Evolutionary conservation across 2,329 filamentous ascomycete genomes (phyloP), one percentile per base, ranked within the genome.

Genomic region (Epichloe scottii): DNA sequence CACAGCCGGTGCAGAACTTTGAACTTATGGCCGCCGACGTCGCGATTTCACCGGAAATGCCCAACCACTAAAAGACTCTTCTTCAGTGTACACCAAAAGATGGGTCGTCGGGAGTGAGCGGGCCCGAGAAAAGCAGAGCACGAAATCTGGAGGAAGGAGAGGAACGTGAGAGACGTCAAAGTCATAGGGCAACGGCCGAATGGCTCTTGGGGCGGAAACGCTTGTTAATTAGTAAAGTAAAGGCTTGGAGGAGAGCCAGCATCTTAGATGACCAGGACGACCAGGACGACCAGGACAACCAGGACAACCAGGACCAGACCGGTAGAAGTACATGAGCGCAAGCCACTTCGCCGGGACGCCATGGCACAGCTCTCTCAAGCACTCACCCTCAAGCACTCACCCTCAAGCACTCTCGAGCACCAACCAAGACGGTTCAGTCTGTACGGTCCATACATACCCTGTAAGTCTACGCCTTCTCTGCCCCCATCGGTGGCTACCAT

Each of bases 281-380:
- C n/a, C n/a, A n/a, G n/a, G n/a, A n/a, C n/a, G n/a, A n/a, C n/a
- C n/a, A n/a, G n/a, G n/a, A n/a, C n/a, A n/a, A n/a, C n/a, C n/a
- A n/a, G n/a, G n/a, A n/a, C n/a, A n/a, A 21, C 50, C 19, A 52
- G 46, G 46, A 41, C 40, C 45, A 48, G 46, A 47, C 46, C 42
- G 41, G 40, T 46, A 38, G 17, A 39, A 30, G 30, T 43, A 30
- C 26, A 30, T 30, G 7, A 30, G 30, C 4, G 49, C 49, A 51
- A 51, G 49, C 49, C 49, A 51, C 46, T 38, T 47, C 34, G 40
- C 23, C 41, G 43, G 26, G 19, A 26, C 26, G 26, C 26, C 26
- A 26, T 26, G 26, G 26, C 26, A 3, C 26, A 30, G 26, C 26
- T 30, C 8, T n/a, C n/a, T n/a, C n/a, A n/a, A n/a, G n/a, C n/a